Percentiles rank a stretch among this genome's conserved stretches.
phyloP scores from a whole-genome alignment of 768 basidiomycete species.

The Lyophyllum atratum region DNA sequence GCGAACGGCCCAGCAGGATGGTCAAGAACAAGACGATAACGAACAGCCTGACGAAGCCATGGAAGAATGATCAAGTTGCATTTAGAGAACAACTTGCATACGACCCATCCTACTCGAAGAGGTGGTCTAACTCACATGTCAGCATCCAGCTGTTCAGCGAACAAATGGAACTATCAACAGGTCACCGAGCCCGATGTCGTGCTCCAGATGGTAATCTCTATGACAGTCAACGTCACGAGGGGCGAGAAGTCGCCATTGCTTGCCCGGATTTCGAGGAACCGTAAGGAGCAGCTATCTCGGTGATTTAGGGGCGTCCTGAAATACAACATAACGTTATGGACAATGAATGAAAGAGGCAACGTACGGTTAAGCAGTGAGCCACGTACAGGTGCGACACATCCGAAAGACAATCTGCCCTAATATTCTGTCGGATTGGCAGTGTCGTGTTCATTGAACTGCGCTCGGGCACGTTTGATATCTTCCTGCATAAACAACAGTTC shows the following conservation, averaged over 20 bases:
- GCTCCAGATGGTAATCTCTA: slow-evolving; percentile 1
- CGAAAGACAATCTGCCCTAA: slow-evolving; percentile 22
- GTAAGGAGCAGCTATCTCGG: not conserved
- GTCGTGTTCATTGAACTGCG: slow-evolving; percentile 58
- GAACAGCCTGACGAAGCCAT: slow-evolving; percentile 53
- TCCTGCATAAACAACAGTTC: slow-evolving; percentile 93
- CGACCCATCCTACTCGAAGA: slow-evolving; percentile 8
- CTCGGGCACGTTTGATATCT: slow-evolving; percentile 86
- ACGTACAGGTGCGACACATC: not conserved
- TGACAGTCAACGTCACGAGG: slow-evolving; percentile 1
- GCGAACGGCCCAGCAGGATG: slow-evolving; percentile 39
- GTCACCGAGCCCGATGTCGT: slow-evolving; percentile 1
- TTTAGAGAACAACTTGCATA: slow-evolving; percentile 5
- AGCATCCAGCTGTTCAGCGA: slow-evolving; percentile 4
- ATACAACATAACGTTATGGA: slow-evolving; percentile 1
- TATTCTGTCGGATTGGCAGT: slow-evolving; percentile 47
- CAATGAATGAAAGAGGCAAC: slow-evolving; percentile 1
- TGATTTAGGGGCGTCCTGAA: slow-evolving; percentile 7
- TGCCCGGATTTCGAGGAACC: not conserved
- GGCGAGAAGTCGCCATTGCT: not conserved
- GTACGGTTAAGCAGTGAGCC: not conserved
- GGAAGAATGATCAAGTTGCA: slow-evolving; percentile 55
- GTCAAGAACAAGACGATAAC: slow-evolving; percentile 29
- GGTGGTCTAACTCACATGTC: slow-evolving; percentile 13
- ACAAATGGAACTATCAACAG: slow-evolving; percentile 7